Conservation (phyloP, 2,329 filamentous ascomycete genomes). For the Fusarium drepaniforme region DNA sequence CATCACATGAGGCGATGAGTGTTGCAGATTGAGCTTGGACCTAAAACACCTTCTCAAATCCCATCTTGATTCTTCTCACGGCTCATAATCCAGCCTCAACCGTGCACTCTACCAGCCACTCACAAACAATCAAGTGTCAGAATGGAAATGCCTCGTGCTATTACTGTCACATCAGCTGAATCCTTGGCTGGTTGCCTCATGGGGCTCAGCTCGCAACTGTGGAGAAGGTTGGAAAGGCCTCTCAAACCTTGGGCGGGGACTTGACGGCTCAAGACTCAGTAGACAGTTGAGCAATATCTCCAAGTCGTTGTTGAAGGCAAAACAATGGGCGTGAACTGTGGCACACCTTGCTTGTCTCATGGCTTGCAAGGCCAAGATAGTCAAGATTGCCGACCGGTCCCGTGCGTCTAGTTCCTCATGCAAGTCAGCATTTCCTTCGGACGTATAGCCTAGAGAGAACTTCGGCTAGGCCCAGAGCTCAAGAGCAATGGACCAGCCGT, state of each 20-base stretch:
- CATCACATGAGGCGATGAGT: conserved; percentile 15
- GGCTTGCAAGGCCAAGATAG: neutral
- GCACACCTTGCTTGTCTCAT: neutral
- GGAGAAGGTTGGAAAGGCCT: neutral
- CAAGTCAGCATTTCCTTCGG: neutral
- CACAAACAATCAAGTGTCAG: neutral
- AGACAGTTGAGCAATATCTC: neutral
- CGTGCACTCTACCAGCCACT: conserved; percentile 3
- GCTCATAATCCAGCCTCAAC: conserved; percentile 3
- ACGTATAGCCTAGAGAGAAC: neutral
- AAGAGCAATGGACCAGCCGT: neutral
- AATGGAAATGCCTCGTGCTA: conserved; percentile 15
- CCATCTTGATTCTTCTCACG: neutral
- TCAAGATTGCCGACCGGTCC: conserved; percentile 3
- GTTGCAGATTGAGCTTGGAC: conserved; percentile 2
- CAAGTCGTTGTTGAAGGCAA: neutral
- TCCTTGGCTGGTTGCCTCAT: conserved; percentile 24
- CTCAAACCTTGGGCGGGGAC: neutral
- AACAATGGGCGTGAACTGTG: neutral
- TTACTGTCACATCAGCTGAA: conserved; percentile 29
- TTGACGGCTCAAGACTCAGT: neutral
- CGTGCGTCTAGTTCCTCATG: neutral
- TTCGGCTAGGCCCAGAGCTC: neutral
- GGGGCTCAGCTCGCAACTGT: conserved; percentile 23
- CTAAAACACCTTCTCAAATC: neutral